A percentile compares a stretch with the other conserved stretches of the same genome.
phyloP scores from a whole-genome alignment of 2,329 filamentous ascomycete species.

The Diaporthe vaccinii region DNA sequence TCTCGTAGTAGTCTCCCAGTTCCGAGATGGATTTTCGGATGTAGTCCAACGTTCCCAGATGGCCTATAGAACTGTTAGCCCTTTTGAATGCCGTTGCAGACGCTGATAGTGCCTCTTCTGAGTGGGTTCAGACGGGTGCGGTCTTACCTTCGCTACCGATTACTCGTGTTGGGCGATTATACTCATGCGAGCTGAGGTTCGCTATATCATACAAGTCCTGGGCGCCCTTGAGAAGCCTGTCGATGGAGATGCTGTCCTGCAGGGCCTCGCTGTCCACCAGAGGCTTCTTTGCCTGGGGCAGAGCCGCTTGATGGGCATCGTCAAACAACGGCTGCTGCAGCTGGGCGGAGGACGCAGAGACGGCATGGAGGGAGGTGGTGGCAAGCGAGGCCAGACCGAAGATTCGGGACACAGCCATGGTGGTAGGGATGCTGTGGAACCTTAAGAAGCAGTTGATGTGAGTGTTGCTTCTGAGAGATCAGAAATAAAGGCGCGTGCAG shows the following conservation, averaged over 20 bases:
- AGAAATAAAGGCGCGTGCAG: not conserved
- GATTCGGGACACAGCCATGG: slow-evolving; percentile 7
- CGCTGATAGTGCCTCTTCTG: not conserved
- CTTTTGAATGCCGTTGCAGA: too few species aligned
- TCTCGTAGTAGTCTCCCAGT: slow-evolving; percentile 72
- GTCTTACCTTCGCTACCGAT: slow-evolving; percentile 74
- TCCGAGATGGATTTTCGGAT: slow-evolving; percentile 67
- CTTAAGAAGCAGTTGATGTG: not conserved
- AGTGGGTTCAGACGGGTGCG: slow-evolving; percentile 4
- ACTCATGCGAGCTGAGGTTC: slow-evolving; percentile 69
- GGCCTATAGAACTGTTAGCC: slow-evolving; percentile 58
- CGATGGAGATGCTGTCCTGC: slow-evolving; percentile 67
- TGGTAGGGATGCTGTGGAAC: not conserved
- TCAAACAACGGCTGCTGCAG: slow-evolving; percentile 36
- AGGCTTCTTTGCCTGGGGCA: slow-evolving; percentile 46
- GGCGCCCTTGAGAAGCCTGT: slow-evolving; percentile 71
- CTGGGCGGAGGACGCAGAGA: slow-evolving; percentile 14
- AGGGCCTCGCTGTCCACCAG: slow-evolving; percentile 68
- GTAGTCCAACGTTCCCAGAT: slow-evolving; percentile 74
- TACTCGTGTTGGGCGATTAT: slow-evolving; percentile 77
- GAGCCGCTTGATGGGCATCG: slow-evolving; percentile 14
- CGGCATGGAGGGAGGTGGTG: slow-evolving; percentile 9
- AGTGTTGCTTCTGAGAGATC: not conserved
- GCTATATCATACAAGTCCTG: slow-evolving; percentile 74
- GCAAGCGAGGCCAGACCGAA: slow-evolving; percentile 20